A percentile compares a stretch with the other conserved stretches of the same genome.
Conservation (phyloP, 2,329 filamentous ascomycete species). For the Geosmithia flava region DNA sequence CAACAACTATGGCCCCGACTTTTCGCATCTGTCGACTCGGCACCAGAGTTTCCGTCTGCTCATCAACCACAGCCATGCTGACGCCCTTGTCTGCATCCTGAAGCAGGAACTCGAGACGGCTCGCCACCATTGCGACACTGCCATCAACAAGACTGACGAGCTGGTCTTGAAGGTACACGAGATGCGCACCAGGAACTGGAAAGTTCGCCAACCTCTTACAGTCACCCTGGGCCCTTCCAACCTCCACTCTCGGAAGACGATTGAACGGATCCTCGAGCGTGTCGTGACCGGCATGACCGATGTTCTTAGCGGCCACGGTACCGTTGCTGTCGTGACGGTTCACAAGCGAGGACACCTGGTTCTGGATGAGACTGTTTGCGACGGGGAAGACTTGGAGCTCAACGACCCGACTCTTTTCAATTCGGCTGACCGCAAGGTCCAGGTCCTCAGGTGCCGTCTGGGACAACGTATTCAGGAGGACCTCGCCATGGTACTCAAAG, state of each 20-base stretch:
- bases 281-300: constrained; percentile 37
- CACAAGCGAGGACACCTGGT: constrained; percentile 41
- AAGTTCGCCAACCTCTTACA: constrained; percentile 29
- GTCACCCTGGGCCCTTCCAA: constrained; percentile 28
- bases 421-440: constrained; percentile 14
- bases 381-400: constrained; percentile 14
- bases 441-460: constrained; percentile 24
- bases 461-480: constrained; percentile 32
- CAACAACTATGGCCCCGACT: constrained; percentile 37
- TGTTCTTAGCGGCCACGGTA: constrained; percentile 31
- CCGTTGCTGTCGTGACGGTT: constrained; percentile 31
- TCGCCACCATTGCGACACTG: constrained; percentile 27
- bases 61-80: constrained; percentile 27
- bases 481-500: constrained; percentile 35
- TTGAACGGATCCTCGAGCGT: constrained; percentile 36
- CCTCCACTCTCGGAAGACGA: constrained; percentile 28
- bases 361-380: constrained; percentile 33
- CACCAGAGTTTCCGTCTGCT: constrained; percentile 29
- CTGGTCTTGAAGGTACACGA: constrained; percentile 34
- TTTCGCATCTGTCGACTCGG: constrained; percentile 27
- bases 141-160: constrained; percentile 28
- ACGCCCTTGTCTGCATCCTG: constrained; percentile 26
- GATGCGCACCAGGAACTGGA: constrained; percentile 32
- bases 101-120: constrained; percentile 21
- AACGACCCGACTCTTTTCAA: background rate